Evolutionary conservation across 331 rosid species (phyloP).

Genomic region (Erythrophleum ivorense): DNA sequence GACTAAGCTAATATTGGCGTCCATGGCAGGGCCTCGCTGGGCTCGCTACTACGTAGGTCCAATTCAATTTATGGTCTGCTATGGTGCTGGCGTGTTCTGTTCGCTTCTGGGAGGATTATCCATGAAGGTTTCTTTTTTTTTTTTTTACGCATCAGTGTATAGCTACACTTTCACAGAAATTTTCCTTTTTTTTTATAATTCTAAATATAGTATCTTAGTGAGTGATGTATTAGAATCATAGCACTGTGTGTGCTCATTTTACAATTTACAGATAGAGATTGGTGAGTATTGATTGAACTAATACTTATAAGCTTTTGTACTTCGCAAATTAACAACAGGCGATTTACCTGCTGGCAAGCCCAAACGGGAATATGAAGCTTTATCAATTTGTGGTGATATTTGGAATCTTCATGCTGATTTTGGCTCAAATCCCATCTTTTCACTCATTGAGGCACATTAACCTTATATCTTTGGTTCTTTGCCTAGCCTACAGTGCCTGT

Average conservation of each 20-base stretch:
- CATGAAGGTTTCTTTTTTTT: constrained; percentile 56
- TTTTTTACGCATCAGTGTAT: too few relatives aligned
- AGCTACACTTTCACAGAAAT: too few relatives aligned
- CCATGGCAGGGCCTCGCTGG: constrained; percentile 68
- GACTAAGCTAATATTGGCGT: too few relatives aligned
- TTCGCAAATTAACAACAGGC: constrained; percentile 45
- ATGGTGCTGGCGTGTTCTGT: constrained; percentile 65
- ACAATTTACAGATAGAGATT: not conserved
- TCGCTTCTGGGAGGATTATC: constrained; percentile 78
- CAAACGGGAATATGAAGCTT: constrained; percentile 65
- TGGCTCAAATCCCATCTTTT: constrained; percentile 85
- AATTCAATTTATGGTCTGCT: constrained; percentile 66
- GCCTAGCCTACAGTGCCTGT: constrained; percentile 53
- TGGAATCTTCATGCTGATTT: constrained; percentile 74
- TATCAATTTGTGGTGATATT: constrained; percentile 70
- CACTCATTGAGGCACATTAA: constrained; percentile 80
- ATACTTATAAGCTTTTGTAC: not conserved
- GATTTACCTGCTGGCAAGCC: constrained; percentile 61
- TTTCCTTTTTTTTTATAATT: too few relatives aligned
- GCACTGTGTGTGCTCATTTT: too few relatives aligned
- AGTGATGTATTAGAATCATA: too few relatives aligned
- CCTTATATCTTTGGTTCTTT: constrained; percentile 47
- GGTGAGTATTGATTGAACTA: not conserved
- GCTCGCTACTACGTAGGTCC: constrained; percentile 74
- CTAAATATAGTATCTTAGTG: too few relatives aligned